Evolutionary conservation across 1,284 basidiomycete genomes (phyloP).

Genomic region (Ustilago cynodontis): DNA sequence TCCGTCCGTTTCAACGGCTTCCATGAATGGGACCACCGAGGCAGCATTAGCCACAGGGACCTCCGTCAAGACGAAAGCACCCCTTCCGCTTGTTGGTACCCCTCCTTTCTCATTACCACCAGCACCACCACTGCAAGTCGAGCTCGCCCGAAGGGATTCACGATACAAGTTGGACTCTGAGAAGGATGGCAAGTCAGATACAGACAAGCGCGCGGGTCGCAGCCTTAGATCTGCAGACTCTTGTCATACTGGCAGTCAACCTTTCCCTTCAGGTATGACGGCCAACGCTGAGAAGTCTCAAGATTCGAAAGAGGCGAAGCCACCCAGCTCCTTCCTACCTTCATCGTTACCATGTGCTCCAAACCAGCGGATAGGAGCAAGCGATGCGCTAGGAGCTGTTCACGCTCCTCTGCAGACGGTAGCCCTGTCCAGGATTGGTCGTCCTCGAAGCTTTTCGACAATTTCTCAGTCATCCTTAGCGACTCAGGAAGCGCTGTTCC

Average conservation of each 20-base stretch:
- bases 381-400: not conserved
- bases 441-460: conserved; percentile 21
- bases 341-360: not conserved
- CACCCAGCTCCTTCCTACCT: not conserved
- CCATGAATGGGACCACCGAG: not conserved
- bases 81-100: conserved; percentile 9
- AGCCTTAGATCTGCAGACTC: conserved; percentile 1
- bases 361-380: not conserved
- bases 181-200: conserved; percentile 30
- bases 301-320: not conserved
- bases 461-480: conserved; percentile 3
- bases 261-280: not conserved
- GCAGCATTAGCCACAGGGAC: not conserved
- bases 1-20: not conserved
- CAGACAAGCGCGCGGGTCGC: not conserved
- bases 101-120: conserved; percentile 21
- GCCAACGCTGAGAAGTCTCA: not conserved
- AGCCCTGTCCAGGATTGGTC: conserved; percentile 23
- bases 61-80: not conserved
- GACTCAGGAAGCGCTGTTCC: not conserved
- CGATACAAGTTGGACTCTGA: conserved; percentile 23
- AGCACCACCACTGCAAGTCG: conserved; percentile 35
- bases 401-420: conserved; percentile 15
- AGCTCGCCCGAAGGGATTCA: conserved; percentile 25
- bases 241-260: not conserved